phyloP scores from a whole-genome alignment of 2,329 filamentous ascomycete species.

The Sclerotiophoma versabilis region DNA sequence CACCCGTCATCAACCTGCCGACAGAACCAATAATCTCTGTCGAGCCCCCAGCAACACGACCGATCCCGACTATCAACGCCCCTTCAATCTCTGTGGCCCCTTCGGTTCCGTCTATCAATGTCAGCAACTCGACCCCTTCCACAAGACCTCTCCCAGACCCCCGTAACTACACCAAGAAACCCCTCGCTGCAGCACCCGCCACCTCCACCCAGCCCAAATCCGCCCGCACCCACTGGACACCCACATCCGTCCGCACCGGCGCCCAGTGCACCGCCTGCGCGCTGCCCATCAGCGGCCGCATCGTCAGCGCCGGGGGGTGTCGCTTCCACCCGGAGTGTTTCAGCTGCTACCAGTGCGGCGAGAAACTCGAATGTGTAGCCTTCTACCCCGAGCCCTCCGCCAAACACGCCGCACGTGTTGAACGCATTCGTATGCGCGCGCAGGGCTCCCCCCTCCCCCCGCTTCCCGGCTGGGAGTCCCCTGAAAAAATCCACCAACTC shows the following conservation, averaged over 20 bases:
- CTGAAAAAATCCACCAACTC: slow-evolving; percentile 63
- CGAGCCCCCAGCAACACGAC: slow-evolving; percentile 20
- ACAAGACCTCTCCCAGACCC: slow-evolving; percentile 57
- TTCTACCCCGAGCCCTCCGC: slow-evolving; percentile 90
- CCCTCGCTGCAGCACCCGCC: slow-evolving; percentile 8
- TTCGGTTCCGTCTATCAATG: slow-evolving; percentile 39
- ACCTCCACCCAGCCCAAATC: slow-evolving; percentile 23
- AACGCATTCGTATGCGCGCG: slow-evolving; percentile 72
- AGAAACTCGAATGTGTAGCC: slow-evolving; percentile 89
- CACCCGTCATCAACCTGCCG: slow-evolving; percentile 29
- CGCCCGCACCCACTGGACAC: slow-evolving; percentile 55
- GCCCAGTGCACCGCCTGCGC: slow-evolving; percentile 85
- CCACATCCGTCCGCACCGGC: slow-evolving; percentile 60
- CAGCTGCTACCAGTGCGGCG: slow-evolving; percentile 84
- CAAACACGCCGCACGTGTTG: slow-evolving; percentile 73
- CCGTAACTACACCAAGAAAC: slow-evolving; percentile 53
- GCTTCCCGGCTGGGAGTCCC: slow-evolving; percentile 53
- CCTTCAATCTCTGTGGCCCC: slow-evolving; percentile 36
- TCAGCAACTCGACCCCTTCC: slow-evolving; percentile 38
- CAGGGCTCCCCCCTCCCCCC: slow-evolving; percentile 57
- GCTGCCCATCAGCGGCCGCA: slow-evolving; percentile 85
- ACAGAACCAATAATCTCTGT: slow-evolving; percentile 28
- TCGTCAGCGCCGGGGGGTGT: slow-evolving; percentile 80
- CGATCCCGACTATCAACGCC: slow-evolving; percentile 21
- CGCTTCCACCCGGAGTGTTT: slow-evolving; percentile 96